Percentiles rank a stretch among this genome's conserved stretches.
Evolutionary conservation across 495 filamentous ascomycete genomes (phyloP).

Genomic region (Hyaloscypha variabilis): DNA sequence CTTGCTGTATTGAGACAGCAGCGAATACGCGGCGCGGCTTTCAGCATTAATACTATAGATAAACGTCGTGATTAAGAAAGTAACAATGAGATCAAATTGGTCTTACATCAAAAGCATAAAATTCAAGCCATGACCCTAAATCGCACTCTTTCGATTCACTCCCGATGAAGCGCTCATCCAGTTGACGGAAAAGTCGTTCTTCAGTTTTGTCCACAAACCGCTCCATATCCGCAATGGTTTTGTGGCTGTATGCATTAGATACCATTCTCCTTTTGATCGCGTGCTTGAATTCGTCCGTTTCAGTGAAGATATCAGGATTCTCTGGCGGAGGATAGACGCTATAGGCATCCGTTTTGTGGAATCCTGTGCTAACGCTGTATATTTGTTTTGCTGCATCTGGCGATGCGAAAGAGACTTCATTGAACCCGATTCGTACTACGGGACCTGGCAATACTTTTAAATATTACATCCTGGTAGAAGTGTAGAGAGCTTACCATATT

Average conservation of each 20-base stretch:
- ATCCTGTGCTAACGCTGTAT: constrained; percentile 52
- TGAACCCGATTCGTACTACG: constrained; percentile 62
- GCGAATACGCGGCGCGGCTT: no score
- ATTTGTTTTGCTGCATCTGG: constrained; percentile 45
- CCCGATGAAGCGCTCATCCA: constrained; percentile 38
- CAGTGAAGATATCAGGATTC: constrained; percentile 63
- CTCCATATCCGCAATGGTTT: constrained; percentile 51
- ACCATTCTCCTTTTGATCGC: constrained; percentile 49
- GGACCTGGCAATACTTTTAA: constrained; percentile 35
- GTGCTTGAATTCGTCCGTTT: constrained; percentile 55
- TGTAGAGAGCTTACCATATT: constrained; percentile 4
- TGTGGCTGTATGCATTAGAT: constrained; percentile 49
- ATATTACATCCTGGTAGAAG: constrained; percentile 1
- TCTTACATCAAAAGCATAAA: constrained; percentile 52
- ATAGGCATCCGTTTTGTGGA: constrained; percentile 60
- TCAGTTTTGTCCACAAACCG: constrained; percentile 36
- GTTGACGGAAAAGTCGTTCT: constrained; percentile 36
- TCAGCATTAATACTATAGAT: no score
- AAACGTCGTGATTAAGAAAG: no score
- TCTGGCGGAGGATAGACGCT: constrained; percentile 56
- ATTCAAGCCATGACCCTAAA: constrained; percentile 54
- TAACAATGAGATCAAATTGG: no score
- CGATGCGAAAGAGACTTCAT: constrained; percentile 45
- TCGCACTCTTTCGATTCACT: constrained; percentile 37
- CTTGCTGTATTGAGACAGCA: no score